Conservation (phyloP, 169 alveolate genomes). For the Cryptosporidium ubiquitum region DNA sequence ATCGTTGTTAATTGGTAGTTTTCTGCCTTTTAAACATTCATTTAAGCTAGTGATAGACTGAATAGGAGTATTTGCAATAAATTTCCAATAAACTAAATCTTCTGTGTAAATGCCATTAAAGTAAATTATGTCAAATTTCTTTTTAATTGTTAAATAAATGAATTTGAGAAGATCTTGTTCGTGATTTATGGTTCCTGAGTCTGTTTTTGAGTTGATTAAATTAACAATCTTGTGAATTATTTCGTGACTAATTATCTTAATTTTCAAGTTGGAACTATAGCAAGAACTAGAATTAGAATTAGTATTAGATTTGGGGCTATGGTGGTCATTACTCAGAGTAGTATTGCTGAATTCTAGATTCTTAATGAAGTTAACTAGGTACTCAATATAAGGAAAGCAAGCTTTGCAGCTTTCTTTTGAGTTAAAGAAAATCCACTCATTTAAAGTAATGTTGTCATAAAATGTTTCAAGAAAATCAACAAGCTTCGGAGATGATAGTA, state of each 20-base stretch:
- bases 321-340: background rate
- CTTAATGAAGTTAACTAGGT: constrained; percentile 16
- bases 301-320: background rate
- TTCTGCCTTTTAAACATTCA: background rate
- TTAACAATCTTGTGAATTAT: constrained; percentile 10
- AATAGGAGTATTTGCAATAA: constrained; percentile 15
- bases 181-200: background rate
- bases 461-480: constrained; percentile 17
- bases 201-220: background rate
- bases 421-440: constrained; percentile 43
- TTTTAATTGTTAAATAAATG: background rate
- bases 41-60: background rate
- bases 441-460: constrained; percentile 53
- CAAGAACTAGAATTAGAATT: no score
- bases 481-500: constrained; percentile 10
- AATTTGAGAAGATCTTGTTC: background rate
- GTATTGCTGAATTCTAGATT: background rate
- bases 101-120: constrained; percentile 10
- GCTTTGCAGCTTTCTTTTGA: background rate
- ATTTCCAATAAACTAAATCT: constrained; percentile 34
- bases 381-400: constrained; percentile 43
- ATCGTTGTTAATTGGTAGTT: background rate
- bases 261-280: background rate
- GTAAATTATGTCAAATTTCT: background rate
- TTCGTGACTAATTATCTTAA: constrained; percentile 15